Conservation (phyloP, 495 filamentous ascomycete species). For the Lophiostoma macrostomum region DNA sequence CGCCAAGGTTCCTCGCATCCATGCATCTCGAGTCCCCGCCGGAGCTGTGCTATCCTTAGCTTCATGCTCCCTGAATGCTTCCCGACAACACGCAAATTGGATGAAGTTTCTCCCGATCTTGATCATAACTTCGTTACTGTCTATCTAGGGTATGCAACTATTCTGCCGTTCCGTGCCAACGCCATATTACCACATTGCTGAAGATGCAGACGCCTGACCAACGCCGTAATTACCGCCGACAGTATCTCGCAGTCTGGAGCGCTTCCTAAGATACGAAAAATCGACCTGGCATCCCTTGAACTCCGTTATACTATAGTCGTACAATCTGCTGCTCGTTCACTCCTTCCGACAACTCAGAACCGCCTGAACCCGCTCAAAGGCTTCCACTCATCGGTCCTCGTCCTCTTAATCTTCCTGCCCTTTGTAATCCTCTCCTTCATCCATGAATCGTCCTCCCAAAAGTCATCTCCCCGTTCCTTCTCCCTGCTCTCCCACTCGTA, state of each 20-base stretch:
- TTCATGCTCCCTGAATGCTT: no score
- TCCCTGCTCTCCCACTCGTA: slow-evolving; percentile 17
- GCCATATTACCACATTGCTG: not conserved
- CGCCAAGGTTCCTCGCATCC: no score
- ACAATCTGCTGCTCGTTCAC: not conserved
- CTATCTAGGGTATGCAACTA: slow-evolving; percentile 1
- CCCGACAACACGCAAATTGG: no score
- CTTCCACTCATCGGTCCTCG: slow-evolving; percentile 24
- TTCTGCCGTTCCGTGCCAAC: not conserved
- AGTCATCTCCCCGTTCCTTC: not conserved
- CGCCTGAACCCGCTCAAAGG: slow-evolving; percentile 19
- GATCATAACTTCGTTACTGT: slow-evolving; percentile 11
- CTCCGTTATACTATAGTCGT: no score
- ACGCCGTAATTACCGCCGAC: no score
- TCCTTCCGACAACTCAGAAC: not conserved
- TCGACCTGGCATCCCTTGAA: no score
- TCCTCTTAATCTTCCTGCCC: slow-evolving; percentile 16
- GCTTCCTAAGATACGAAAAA: no score
- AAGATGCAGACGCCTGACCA: not conserved
- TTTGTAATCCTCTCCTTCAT: slow-evolving; percentile 3
- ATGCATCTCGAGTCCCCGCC: no score
- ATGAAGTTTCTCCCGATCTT: no score
- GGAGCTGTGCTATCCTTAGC: no score
- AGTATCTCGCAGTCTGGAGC: no score
- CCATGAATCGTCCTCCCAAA: slow-evolving; percentile 9